Evolutionary conservation across 2,329 filamentous ascomycete species (phyloP), one percentile per base, ranked within the genome.

Genomic region (Aphanocladium album): DNA sequence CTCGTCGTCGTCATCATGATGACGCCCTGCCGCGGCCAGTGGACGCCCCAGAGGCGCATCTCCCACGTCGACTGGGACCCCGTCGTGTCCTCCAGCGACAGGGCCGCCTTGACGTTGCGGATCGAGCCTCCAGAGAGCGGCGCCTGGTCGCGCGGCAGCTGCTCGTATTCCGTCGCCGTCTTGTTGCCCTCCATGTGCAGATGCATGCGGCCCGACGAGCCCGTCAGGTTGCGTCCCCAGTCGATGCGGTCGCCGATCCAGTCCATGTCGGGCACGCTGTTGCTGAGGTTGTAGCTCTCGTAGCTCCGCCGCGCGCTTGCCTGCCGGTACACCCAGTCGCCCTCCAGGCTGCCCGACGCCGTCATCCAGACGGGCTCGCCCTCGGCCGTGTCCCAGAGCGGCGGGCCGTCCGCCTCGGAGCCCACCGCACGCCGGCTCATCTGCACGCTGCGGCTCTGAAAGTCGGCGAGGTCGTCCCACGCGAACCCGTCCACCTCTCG

Each of bases 1-100:
- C 92, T 97, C 52, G 92, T 93, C 0, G 93, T 97, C 1, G 89
- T 90, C 70, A 98, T 77, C 39, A 98, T 77, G 54, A 95, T 84
- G 16, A 86, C 84, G 1, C 95, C 95, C 64, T 89, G 84, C n/a
- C 83, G 82, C 41, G 89, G 87, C 80, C 92, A 96, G 76, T 98
- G 93, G 4, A 96, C 83, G 3, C 95, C 95, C 73, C 91, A 88
- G 54, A 96, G 76, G 56, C 84, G 82, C 76, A 96, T 86, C 66
- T 93, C 88, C 86, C 89, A 93, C 66, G 85, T 89, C 69, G 88
- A 88, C 5, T 89, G 89, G 62, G 74, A 72, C 11, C 75, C 84
- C 80, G 66, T 83, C 84, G 60, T 84, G 67, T 95, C 91, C 67
- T 91, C 87, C 43, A 97, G 79, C 7, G 83, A 86, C 57, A 93